Percentiles rank a stretch among this genome's conserved stretches.
Conservation (phyloP, 768 basidiomycete species). For the Tubosaeta brunneosetosa region DNA sequence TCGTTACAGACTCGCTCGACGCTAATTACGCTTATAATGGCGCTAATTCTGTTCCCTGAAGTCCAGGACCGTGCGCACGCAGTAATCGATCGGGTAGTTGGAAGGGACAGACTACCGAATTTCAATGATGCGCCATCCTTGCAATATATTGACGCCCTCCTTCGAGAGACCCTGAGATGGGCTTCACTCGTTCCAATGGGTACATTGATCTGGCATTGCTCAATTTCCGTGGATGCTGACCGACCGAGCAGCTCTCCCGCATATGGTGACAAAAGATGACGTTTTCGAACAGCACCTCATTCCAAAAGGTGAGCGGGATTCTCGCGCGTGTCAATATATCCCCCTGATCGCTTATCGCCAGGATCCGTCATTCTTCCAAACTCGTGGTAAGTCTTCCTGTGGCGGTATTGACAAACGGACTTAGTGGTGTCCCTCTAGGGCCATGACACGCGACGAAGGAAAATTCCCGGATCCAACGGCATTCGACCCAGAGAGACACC, state of each 20-base stretch:
- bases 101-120: slow-evolving; percentile 14
- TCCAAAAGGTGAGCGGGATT: slow-evolving; percentile 38
- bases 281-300: slow-evolving; percentile 44
- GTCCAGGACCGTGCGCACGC: slow-evolving; percentile 19
- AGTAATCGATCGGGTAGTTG: slow-evolving; percentile 15
- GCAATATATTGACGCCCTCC: slow-evolving; percentile 20
- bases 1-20: slow-evolving; percentile 12
- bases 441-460: slow-evolving; percentile 22
- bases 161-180: slow-evolving; percentile 23
- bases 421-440: slow-evolving; percentile 14
- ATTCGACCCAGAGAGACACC: slow-evolving; percentile 34
- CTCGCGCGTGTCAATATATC: not conserved
- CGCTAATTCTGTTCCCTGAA: slow-evolving; percentile 20
- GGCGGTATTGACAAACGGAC: too few species aligned
- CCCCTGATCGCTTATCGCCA: slow-evolving; percentile 1
- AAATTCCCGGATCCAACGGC: slow-evolving; percentile 24
- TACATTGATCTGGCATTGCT: not conserved
- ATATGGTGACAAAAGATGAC: slow-evolving; percentile 34
- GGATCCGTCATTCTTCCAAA: slow-evolving; percentile 22
- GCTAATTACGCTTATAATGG: slow-evolving; percentile 15
- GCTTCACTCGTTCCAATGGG: slow-evolving; percentile 18
- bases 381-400: slow-evolving; percentile 9
- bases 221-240: not conserved
- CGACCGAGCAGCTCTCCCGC: slow-evolving; percentile 22
- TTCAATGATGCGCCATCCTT: slow-evolving; percentile 16